Base-by-base conservation (phyloP, 2,329 filamentous ascomycete species). In the Stagonosporopsis cucurbitacearum region DNA sequence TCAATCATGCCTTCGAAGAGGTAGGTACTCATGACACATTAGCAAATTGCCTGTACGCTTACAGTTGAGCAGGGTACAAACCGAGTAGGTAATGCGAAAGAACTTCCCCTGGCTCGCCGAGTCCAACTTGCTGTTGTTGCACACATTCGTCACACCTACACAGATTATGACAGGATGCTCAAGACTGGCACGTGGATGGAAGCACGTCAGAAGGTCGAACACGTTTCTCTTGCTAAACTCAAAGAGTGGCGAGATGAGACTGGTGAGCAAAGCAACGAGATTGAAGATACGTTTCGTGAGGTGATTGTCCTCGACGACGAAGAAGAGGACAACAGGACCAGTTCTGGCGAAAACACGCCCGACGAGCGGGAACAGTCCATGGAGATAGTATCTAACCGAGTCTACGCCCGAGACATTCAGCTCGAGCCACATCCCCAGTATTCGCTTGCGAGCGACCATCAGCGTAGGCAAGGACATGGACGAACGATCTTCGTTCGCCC, bases 221-320 rank as follows among this genome's bases (percentile, higher is more conserved):
- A 82, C 47, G 74, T 77, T 5, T 84, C 81, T 42, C 73, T 88
- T 20, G 77, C 80, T 20, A 85, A 83, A 66, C 74, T 88, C 40
- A 81, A 85, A 48, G 81, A 85, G 68, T 88, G 86, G 86, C 80
- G 85, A 55, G 86, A 85, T 42, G 84, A 87, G 68, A 79, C 83
- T 9, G 65, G 65, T 41, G 65, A 67, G 39, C 81, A 84, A 70
- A 75, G 81, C 68, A 67, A 78, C 39, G 83, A 84, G 48, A 75
- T 87, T 20, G 84, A 87, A 66, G 84, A 87, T 62, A 82, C 86
- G 26, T 84, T 88, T 49, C 82, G 84, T 45, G 86, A 88, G 70
- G 82, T 86, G 54, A 86, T 88, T 63, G 81, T 87, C 49, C 82
- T 88, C 51, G 84, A 85, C 49, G 84, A 86, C 65, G 84, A 86